Base-by-base conservation (phyloP, 2,329 filamentous ascomycete genomes). In the Diaporthe sp. region DNA sequence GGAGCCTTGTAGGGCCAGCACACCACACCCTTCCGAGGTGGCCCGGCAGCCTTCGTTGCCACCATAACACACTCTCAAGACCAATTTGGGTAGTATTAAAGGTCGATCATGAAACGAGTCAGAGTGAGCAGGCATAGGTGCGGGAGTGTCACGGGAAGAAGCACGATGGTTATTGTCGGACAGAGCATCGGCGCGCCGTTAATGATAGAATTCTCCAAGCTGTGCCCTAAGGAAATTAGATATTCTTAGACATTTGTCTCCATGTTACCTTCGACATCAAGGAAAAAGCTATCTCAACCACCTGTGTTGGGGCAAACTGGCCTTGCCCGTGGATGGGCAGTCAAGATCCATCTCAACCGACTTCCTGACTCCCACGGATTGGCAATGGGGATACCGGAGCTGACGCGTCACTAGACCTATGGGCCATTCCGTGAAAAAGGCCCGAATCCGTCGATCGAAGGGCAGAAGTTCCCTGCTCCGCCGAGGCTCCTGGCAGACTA, bases 361-460 rank as follows among this genome's bases (percentile, higher is more conserved):
- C 63, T 30, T 53, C 63, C n/a, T 68, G 30, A 35, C 63, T 51
- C 25, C 32, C 47, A 15, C 32, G 22, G 63, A 17, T 13, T 53
- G 15, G 47, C n/a, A 7, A 27, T 35, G 32, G 17, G 37, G 63
- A 17, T 12, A 39, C 35, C 63, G 63, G n/a, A 37, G 63, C 44
- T 68, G 32, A 68, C 63, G 47, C 63, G 47, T 68, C 32, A 35
- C 32, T 22, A 68, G 47, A 39, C 30, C 32, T 53, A 53, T 68
- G 32, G 30, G 47, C 15, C 47, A 22, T 53, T 8, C 63, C 47
- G n/a, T 22, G 32, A 68, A 30, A 30, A 53, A 53, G 63, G 63
- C 47, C 63, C 63, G 63, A 53, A 68, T 53, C 22, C 37, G 63
- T 68, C 63, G 63, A 53, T 68, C 47, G 15, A 39, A 53, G 47